phyloP scores from a whole-genome alignment of 1,139 yeast species.

The Geotrichum candidum region DNA sequence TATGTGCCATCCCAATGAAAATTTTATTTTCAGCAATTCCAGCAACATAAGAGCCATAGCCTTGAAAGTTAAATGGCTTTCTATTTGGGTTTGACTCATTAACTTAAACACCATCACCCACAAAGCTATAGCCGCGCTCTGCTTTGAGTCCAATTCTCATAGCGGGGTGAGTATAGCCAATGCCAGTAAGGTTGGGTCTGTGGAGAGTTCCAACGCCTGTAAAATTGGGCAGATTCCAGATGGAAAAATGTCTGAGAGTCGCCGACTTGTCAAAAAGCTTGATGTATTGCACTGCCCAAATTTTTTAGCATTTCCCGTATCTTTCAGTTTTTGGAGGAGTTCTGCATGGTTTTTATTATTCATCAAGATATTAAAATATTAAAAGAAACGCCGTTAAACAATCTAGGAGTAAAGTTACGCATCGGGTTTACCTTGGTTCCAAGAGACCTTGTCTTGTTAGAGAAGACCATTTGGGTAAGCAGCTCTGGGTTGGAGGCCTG shows the following conservation, averaged over 20 bases:
- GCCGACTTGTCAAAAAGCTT: slow-evolving; percentile 8
- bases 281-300: slow-evolving; percentile 18
- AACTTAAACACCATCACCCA: slow-evolving; percentile 19
- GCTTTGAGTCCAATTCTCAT: slow-evolving; percentile 22
- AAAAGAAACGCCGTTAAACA: slow-evolving; percentile 18
- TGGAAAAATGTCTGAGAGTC: background rate
- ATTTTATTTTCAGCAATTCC: slow-evolving; percentile 20
- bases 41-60: slow-evolving; percentile 27
- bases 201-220: slow-evolving; percentile 25
- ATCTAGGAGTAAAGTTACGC: slow-evolving; percentile 7
- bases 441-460: slow-evolving; percentile 5
- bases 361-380: slow-evolving; percentile 4
- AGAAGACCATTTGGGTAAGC: slow-evolving; percentile 10
- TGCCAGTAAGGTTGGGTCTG: slow-evolving; percentile 21
- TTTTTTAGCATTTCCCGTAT: slow-evolving; percentile 15
- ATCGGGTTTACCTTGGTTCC: slow-evolving; percentile 15
- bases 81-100: slow-evolving; percentile 15
- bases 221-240: slow-evolving; percentile 23
- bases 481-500: background rate
- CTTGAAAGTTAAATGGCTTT: slow-evolving; percentile 23
- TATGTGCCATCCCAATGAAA: slow-evolving; percentile 24
- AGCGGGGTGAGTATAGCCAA: slow-evolving; percentile 20
- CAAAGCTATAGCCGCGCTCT: slow-evolving; percentile 23
- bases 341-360: background rate
- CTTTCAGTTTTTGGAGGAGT: slow-evolving; percentile 5